These are phyloP conservation scores for Capsella rubella DNA, from an alignment of 441 rosid genomes.

Conservation along the genomic window DNA sequence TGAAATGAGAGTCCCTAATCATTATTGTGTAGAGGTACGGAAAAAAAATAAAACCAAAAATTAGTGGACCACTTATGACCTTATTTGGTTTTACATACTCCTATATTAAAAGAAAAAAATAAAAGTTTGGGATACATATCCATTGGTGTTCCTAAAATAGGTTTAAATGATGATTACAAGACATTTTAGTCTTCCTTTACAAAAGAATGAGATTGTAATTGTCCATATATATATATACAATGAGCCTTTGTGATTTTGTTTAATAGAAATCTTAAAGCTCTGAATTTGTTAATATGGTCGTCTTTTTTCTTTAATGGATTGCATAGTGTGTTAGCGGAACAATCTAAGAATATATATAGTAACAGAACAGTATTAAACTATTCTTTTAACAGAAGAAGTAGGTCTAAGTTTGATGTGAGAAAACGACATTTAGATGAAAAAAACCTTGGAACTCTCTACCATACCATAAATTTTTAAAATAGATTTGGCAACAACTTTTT, in stretches of 20 bases:
- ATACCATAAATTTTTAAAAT: slow-evolving; percentile 22
- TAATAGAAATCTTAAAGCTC: slow-evolving; percentile 1
- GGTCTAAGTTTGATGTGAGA: slow-evolving; percentile 40
- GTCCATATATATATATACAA: neutral
- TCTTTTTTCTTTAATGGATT: neutral
- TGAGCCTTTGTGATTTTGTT: neutral
- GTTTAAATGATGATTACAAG: neutral
- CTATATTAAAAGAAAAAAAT: neutral
- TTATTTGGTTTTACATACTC: neutral
- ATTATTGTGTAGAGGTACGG: slow-evolving; percentile 4
- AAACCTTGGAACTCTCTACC: slow-evolving; percentile 33
- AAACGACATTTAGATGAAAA: slow-evolving; percentile 33
- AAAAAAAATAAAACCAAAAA: neutral
- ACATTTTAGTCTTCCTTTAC: neutral
- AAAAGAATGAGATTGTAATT: slow-evolving; percentile 5
- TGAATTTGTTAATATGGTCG: neutral
- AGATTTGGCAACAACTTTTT: slow-evolving; percentile 38
- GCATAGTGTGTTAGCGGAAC: slow-evolving; percentile 24
- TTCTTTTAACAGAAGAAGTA: slow-evolving; percentile 31
- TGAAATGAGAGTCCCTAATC: slow-evolving; percentile 10
- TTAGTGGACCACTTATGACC: slow-evolving; percentile 5
- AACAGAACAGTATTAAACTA: slow-evolving; percentile 36
- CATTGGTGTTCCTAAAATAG: neutral
- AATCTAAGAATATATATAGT: slow-evolving; percentile 36
- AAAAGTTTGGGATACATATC: slow-evolving; percentile 2